Evolutionary conservation across 2,329 filamentous ascomycete genomes (phyloP).

Genomic region (Pseudopithomyces chartarum): DNA sequence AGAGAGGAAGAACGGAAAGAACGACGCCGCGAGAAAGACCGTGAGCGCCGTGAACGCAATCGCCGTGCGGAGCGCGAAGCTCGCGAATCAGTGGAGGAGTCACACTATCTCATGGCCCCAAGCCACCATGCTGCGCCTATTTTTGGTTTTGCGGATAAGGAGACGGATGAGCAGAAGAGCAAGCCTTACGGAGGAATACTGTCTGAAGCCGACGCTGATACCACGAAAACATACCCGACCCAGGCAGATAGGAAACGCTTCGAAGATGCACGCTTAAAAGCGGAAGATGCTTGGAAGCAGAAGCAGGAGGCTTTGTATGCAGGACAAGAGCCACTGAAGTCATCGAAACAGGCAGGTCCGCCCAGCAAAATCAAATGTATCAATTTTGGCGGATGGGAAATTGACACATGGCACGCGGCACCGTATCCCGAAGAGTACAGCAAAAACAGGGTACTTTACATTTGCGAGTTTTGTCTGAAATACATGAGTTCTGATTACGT

Average conservation of each 20-base stretch:
- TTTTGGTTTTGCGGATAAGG: slow-evolving; percentile 86
- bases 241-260: slow-evolving; percentile 83
- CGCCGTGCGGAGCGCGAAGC: slow-evolving; percentile 51
- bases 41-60: slow-evolving; percentile 51
- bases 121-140: slow-evolving; percentile 77
- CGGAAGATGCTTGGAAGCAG: slow-evolving; percentile 88
- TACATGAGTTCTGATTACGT: slow-evolving; percentile 99
- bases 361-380: slow-evolving; percentile 98
- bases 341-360: slow-evolving; percentile 73
- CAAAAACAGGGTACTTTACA: slow-evolving; percentile 93
- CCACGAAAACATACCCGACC: slow-evolving; percentile 81
- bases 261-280: slow-evolving; percentile 85
- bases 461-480: slow-evolving; percentile 98
- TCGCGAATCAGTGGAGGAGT: slow-evolving; percentile 47
- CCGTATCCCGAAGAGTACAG: slow-evolving; percentile 99
- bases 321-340: slow-evolving; percentile 62
- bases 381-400: slow-evolving; percentile 96
- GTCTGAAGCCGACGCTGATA: slow-evolving; percentile 87
- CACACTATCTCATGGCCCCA: slow-evolving; percentile 65
- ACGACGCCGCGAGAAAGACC: slow-evolving; percentile 38
- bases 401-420: slow-evolving; percentile 98
- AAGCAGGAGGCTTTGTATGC: slow-evolving; percentile 67
- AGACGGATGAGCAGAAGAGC: slow-evolving; percentile 84
- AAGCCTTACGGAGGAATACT: slow-evolving; percentile 97
- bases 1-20: slow-evolving; percentile 38